Evolutionary conservation across 1,284 basidiomycete genomes (phyloP), one percentile per base, ranked within the genome.

Genomic region (Farysia itapuensis): DNA sequence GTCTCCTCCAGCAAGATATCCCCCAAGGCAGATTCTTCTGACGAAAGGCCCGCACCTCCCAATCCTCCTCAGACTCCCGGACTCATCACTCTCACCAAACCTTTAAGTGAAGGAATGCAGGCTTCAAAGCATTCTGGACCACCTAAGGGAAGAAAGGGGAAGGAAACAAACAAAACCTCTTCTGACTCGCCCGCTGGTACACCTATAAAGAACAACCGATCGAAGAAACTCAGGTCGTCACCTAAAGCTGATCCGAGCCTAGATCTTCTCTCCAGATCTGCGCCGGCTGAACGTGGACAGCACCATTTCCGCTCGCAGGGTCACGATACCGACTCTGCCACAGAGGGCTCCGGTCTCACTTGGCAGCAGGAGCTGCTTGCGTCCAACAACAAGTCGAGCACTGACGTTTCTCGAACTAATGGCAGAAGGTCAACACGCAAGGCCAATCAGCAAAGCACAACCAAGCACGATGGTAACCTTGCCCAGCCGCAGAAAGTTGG

Each of bases 321-420:
- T n/a, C 8, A 25, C 9, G 23, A 6, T 23, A 5, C 21, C 35
- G 38, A 56, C 30, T 38, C 35, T 15, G 30, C 31, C 13, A 18
- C 22, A 20, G 59, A 51, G n/a, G 40, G 36, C 5, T 43, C 46
- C 12, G 60, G 49, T 14, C 50, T 67, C 18, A 67, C 65, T 5
- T 67, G 65, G 65, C 65, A 67, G 39, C 65, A 67, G 35, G 53
- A 67, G 34, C 34, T 67, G 51, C 49, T 67, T 34, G 44, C 44
- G 42, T 39, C 41, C 21, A 38, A 45, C 19, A 50, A 45, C 16
- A 52, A 43, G 8, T 50, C 52, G 29, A 41, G 37, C 15, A 22
- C 41, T 0, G 54, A 56, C 30, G 33, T 52, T 16, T 42, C 50
- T 24, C 43, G 47, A 12, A 32, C 44, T 7, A 21, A 36, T 12